Evolutionary conservation across 1,284 basidiomycete genomes (phyloP).

Genomic region (Ustilago hordei): DNA sequence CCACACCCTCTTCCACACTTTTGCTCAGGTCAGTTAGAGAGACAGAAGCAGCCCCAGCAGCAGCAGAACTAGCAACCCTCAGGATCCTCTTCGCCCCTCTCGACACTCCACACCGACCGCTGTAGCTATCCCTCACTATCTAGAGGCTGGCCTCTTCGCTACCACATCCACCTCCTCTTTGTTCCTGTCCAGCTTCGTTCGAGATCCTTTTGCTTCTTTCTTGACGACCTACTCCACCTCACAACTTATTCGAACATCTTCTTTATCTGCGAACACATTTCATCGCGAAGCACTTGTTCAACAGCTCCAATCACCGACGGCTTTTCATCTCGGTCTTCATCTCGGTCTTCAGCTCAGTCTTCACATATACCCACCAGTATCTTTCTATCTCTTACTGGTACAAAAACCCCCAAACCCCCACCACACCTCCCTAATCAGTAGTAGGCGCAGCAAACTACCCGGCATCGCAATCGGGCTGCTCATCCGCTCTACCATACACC

Average conservation of each 20-base stretch:
- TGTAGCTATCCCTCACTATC: too few relatives aligned
- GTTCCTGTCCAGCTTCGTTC: neutral
- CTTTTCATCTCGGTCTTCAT: neutral
- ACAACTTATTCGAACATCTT: neutral
- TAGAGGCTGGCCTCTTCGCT: neutral
- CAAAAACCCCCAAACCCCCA: neutral
- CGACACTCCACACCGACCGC: neutral
- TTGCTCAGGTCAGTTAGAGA: neutral
- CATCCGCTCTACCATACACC: neutral
- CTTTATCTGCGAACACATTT: neutral
- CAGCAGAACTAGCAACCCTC: neutral
- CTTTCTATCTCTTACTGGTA: neutral
- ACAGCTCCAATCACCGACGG: neutral
- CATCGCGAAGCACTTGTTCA: neutral
- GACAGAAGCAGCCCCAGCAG: neutral
- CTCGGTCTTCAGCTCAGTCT: neutral
- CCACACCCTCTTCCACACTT: neutral
- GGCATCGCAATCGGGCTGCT: neutral
- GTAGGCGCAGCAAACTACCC: neutral
- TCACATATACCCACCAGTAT: neutral
- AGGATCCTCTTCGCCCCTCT: neutral
- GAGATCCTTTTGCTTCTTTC: conserved; percentile 3
- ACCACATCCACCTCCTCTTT: neutral
- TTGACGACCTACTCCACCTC: neutral
- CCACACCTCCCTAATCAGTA: neutral